Evolutionary conservation across 768 basidiomycete genomes (phyloP).

Genomic region (Leucosporidium creatinivorum): DNA sequence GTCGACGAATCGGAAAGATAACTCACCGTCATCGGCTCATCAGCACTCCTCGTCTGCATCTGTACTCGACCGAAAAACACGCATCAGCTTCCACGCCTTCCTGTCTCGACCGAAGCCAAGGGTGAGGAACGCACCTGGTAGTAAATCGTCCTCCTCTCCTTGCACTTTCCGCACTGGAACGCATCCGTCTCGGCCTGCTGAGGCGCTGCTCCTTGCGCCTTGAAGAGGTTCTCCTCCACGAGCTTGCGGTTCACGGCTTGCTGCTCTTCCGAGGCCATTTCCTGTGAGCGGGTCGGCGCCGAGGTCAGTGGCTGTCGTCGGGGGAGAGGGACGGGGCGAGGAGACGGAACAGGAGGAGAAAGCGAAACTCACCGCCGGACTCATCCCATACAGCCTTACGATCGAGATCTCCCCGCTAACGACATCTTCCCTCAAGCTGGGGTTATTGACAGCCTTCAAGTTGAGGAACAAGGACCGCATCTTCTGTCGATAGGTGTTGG

Average conservation of each 20-base stretch:
- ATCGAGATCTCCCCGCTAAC: constrained; percentile 71
- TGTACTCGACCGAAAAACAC: constrained; percentile 44
- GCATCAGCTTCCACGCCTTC: background rate
- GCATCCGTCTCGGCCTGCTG: constrained; percentile 92
- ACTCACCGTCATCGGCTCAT: constrained; percentile 95
- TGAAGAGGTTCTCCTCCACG: constrained; percentile 76
- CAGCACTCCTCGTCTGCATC: constrained; percentile 93
- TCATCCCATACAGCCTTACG: constrained; percentile 68
- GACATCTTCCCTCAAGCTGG: constrained; percentile 71
- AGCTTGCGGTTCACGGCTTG: constrained; percentile 76
- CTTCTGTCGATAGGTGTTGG: constrained; percentile 59
- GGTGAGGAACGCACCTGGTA: background rate
- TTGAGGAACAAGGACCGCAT: constrained; percentile 86
- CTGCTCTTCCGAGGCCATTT: constrained; percentile 91
- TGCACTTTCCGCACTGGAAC: constrained; percentile 94
- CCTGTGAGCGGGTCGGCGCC: constrained; percentile 50
- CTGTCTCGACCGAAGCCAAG: background rate
- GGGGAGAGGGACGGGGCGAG: background rate
- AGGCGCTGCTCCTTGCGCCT: constrained; percentile 80
- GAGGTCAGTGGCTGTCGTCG: background rate
- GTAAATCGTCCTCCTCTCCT: constrained; percentile 53
- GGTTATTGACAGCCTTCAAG: constrained; percentile 91
- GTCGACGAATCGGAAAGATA: background rate
- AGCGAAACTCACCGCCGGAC: constrained; percentile 56
- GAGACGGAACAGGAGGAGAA: background rate